A percentile compares a stretch with the other conserved stretches of the same genome.
Conservation (phyloP, 306 rosid species). For the Canavalia ensiformis region DNA sequence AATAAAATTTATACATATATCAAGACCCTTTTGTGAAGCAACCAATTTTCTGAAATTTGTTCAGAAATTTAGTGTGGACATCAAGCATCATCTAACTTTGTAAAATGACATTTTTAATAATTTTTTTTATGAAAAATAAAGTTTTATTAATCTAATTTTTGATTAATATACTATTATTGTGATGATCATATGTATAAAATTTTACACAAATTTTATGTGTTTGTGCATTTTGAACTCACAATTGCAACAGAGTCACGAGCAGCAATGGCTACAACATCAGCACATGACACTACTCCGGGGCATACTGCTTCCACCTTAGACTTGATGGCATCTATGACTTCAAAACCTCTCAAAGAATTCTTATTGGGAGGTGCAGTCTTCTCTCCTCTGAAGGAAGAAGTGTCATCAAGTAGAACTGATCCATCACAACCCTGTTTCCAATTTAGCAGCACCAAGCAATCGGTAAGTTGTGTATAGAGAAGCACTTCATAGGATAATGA, state of each 20-base stretch:
- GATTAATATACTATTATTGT: too few relatives aligned
- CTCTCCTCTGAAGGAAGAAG: constrained; percentile 67
- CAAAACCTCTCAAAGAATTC: constrained; percentile 65
- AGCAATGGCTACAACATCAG: constrained; percentile 80
- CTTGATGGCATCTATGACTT: constrained; percentile 73
- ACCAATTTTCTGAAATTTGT: not conserved
- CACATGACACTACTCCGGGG: constrained; percentile 82
- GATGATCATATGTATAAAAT: not conserved
- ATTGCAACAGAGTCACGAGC: constrained; percentile 77
- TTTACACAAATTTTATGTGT: too few relatives aligned
- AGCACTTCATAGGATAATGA: not conserved
- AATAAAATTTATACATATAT: too few relatives aligned
- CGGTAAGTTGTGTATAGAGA: not conserved
- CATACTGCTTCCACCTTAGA: constrained; percentile 69
- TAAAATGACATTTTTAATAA: too few relatives aligned
- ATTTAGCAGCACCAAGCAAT: not conserved
- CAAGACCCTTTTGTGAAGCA: not conserved
- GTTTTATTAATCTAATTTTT: too few relatives aligned
- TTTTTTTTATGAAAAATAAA: too few relatives aligned
- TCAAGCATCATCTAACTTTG: too few relatives aligned
- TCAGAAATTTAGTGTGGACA: not conserved
- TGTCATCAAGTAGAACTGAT: constrained; percentile 77
- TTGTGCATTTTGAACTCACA: constrained; percentile 57
- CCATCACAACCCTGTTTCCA: constrained; percentile 86
- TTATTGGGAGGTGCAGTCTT: constrained; percentile 77